Evolutionary conservation across 1,284 basidiomycete genomes (phyloP), one percentile per base, ranked within the genome.

Genomic region (Pyrrhoderma lamaoense): DNA sequence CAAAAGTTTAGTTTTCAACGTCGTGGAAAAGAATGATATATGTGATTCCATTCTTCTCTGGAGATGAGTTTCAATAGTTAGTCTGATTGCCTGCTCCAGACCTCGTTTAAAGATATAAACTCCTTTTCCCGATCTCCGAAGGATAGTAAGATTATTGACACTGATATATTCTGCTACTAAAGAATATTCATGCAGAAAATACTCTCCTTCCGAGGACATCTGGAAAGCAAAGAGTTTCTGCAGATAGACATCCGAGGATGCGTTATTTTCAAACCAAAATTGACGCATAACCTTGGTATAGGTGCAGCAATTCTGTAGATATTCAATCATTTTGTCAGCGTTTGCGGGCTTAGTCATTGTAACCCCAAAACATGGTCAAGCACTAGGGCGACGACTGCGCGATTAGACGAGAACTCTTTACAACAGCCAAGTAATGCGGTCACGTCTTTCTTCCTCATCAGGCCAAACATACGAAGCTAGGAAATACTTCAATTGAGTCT

Each of bases 141-240:
- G 27, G 11, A 31, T 11, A 11, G 27, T 31, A 11, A 11, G 27
- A 31, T 31, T 31, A 5, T 31, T 11, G 11, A 31, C 5, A 11
- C 27, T 31, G 27, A 31, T 31, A 5, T 31, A 5, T 31, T 31
- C 27, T 11, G 27, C 5, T 38, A 56, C 37, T 9, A 51, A 27
- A 4, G 55, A 50, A n/a, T n/a, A n/a, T 18, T 23, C 42, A 11
- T 42, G 16, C 31, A 56, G 27, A 1, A 42, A n/a, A 36, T 43
- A 51, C 23, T 37, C 40, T 8, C 44, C 43, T 16, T 51, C 45
- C 4, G 38, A 38, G 16, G 31, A 13, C 18, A 42, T 25, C 1
- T 22, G 42, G 27, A 56, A 45, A 21, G 47, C 55, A 14, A 56
- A 40, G 21, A 56, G 48, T 27, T 42, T 42, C 35, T 51, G 48